Conservation (phyloP, 2,329 filamentous ascomycete species). For the Fusarium sp. region DNA sequence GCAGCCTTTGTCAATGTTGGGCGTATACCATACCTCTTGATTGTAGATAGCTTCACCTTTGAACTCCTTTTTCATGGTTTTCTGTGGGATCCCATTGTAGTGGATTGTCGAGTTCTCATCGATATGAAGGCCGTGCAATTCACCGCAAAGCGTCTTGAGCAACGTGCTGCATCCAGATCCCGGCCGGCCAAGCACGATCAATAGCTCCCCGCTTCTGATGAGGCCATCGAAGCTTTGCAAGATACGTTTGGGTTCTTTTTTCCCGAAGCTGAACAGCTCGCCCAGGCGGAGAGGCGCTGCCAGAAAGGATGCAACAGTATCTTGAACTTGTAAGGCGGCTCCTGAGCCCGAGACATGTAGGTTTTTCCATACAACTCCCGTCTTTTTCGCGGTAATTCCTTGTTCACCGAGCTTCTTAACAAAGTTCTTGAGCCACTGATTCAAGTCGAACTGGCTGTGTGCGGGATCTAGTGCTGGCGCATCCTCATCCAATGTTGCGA, state of each 20-base stretch:
- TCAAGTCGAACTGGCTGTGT: constrained; percentile 52
- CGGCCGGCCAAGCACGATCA: constrained; percentile 74
- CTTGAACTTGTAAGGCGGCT: constrained; percentile 72
- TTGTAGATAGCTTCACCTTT: constrained; percentile 78
- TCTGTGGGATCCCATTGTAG: constrained; percentile 67
- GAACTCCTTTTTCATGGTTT: constrained; percentile 66
- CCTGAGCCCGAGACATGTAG: constrained; percentile 74
- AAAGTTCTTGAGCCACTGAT: constrained; percentile 54
- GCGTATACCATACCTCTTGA: constrained; percentile 66
- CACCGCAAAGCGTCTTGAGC: constrained; percentile 68
- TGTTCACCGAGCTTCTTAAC: constrained; percentile 60
- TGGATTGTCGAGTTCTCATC: constrained; percentile 62
- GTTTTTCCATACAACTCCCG: constrained; percentile 71
- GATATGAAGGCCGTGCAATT: constrained; percentile 65
- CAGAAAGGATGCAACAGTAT: constrained; percentile 69
- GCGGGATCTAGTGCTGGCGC: constrained; percentile 51
- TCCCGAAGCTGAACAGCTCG: constrained; percentile 61
- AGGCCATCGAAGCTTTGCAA: constrained; percentile 71
- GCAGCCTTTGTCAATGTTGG: neutral
- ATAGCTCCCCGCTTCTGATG: constrained; percentile 70
- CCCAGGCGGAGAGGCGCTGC: constrained; percentile 65
- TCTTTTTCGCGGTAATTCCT: constrained; percentile 60
- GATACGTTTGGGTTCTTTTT: constrained; percentile 65
- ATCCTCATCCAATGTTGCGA: constrained; percentile 39
- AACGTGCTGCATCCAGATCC: constrained; percentile 71